Percentiles rank a stretch among this genome's conserved stretches.
Conservation (phyloP, 176 grass and related monocot species). For the Zizania latifolia region DNA sequence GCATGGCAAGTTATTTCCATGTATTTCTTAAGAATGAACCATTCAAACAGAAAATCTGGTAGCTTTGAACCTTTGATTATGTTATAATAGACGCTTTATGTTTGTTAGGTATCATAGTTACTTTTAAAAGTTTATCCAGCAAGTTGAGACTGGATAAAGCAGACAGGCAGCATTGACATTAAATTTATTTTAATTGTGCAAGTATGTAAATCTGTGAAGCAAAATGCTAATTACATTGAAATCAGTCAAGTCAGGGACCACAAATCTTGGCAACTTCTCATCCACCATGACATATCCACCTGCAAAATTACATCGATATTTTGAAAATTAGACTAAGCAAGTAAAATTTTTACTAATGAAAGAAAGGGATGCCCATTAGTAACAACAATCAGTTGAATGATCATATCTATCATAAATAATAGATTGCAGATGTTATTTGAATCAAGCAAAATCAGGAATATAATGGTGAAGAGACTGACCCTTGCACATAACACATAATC, state of each 20-base stretch:
- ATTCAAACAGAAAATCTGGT: not conserved
- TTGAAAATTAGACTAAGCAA: not conserved
- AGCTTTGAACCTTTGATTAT: not conserved
- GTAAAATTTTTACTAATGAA: not conserved
- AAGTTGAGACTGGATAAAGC: not conserved
- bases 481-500: not conserved
- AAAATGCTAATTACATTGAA: conserved; percentile 60
- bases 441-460: conserved; percentile 5
- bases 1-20: not conserved
- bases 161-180: not conserved
- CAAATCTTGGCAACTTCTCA: conserved; percentile 78
- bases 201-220: not conserved
- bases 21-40: not conserved
- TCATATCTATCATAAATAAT: not conserved
- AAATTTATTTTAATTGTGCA: not conserved
- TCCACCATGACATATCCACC: conserved; percentile 95
- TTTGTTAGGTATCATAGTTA: not conserved
- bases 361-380: not conserved
- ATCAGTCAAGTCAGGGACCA: conserved; percentile 80
- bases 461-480: not conserved
- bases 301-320: conserved; percentile 22
- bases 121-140: not conserved
- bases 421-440: not conserved
- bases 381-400: not conserved
- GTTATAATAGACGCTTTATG: not conserved